Evolutionary conservation across 352 stramenopile genomes (phyloP).

Genomic region (Globisporangium cystogenes): DNA sequence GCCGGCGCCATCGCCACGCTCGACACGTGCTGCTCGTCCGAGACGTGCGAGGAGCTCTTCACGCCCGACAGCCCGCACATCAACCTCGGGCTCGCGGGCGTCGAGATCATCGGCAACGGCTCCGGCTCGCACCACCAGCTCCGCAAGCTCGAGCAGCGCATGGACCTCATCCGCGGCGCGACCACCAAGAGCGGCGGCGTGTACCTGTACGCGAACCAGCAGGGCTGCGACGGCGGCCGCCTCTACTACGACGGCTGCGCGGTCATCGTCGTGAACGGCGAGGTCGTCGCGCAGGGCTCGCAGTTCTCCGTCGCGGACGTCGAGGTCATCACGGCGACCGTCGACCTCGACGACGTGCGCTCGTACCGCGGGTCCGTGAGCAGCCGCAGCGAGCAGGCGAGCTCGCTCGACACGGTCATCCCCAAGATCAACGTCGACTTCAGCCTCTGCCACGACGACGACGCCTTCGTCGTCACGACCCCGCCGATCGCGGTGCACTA

Average conservation of each 20-base stretch:
- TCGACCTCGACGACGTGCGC: conserved; percentile 98
- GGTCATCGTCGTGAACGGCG: conserved; percentile 96
- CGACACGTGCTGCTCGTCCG: conserved; percentile 87
- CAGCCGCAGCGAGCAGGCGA: conserved; percentile 94
- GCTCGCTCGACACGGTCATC: conserved; percentile 54
- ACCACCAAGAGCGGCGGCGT: conserved; percentile 96
- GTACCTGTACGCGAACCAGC: conserved; percentile 98
- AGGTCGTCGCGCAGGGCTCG: conserved; percentile 93
- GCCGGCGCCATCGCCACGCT: conserved; percentile 74
- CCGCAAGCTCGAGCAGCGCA: conserved; percentile 90
- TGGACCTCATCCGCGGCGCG: conserved; percentile 89
- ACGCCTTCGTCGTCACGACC: conserved; percentile 29
- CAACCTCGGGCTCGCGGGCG: conserved; percentile 88
- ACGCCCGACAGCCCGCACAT: conserved; percentile 95
- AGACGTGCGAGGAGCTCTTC: conserved; percentile 99
- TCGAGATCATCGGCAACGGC: conserved; percentile 98
- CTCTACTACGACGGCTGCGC: conserved; percentile 98
- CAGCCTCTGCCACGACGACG: conserved; percentile 66
- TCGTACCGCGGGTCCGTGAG: conserved; percentile 93
- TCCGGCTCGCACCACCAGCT: conserved; percentile 97
- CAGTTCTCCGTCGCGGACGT: conserved; percentile 98
- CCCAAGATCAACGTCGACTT: conserved; percentile 74
- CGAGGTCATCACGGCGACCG: conserved; percentile 94
- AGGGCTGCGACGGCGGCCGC: conserved; percentile 95
- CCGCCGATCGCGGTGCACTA: conserved; percentile 64